Evolutionary conservation across 306 rosid genomes (phyloP), one percentile per base, ranked within the genome.

Genomic region (Rosa chinensis): DNA sequence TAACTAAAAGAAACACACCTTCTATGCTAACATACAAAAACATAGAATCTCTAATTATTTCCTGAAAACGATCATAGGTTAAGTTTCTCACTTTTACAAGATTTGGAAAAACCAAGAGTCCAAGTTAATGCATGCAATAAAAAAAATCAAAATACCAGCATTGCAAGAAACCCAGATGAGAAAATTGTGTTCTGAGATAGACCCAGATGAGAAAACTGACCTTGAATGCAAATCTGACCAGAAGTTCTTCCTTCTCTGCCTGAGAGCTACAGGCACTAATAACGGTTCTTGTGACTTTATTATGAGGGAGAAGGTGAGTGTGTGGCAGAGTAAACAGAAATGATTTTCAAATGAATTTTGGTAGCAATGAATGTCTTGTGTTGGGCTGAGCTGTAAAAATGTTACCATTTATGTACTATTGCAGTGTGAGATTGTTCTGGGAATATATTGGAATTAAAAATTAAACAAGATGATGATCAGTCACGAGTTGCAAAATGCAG

Each of bases 151-250:
- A 35, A 42, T 10, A 4, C 28, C 61, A 77, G 72, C 79, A 66
- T 32, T 45, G 80, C 71, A 47, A 39, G 47, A 70, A 11, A 6
- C 68, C 71, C 49, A 50, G 58, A 18, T 48, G 64, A 78, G 66
- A 62, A 62, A 66, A 62, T 25, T 75, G 59, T 8, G n/a, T 43
- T 78, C 13, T 48, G 67, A 42, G 73, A 45, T 13, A 68, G 23
- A 58, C 42, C 35, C 72, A 56, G 68, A 63, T 20, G 66, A 69
- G 32, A 28, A 52, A 64, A 80, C 81, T 72, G 70, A 84, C 79
- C 87, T 72, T 47, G 39, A 56, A 50, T 61, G 80, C 18, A 17
- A 67, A 80, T 56, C 81, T 47, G 71, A 32, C n/a, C 20, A 62
- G 28, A 52, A 78, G 49, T 10, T 25, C 61, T 48, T 52, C 21